Percentiles rank a stretch among this genome's conserved stretches.
These are phyloP conservation scores for Claviceps capensis DNA, from an alignment of 2,329 filamentous ascomycete genomes.

Conservation along the genomic window DNA sequence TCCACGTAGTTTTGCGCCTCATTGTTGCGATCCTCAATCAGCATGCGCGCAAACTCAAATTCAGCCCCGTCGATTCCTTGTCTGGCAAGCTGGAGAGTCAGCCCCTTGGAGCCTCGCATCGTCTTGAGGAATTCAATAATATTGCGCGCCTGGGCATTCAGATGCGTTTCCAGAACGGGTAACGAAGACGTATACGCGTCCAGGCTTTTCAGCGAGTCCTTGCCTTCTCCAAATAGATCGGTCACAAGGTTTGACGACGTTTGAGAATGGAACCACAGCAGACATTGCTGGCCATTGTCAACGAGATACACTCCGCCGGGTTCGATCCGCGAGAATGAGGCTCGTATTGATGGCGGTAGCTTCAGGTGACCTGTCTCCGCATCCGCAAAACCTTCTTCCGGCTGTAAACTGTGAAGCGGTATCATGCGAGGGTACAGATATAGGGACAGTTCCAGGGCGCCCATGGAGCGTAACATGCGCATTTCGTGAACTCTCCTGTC, in stretches of 20 bases:
- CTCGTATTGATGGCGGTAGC: constrained; percentile 67
- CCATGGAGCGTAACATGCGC: constrained; percentile 80
- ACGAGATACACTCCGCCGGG: constrained; percentile 88
- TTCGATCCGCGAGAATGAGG: constrained; percentile 78
- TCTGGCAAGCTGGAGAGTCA: constrained; percentile 79
- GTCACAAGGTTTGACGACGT: constrained; percentile 83
- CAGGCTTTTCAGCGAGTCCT: constrained; percentile 54
- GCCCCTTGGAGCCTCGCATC: constrained; percentile 70
- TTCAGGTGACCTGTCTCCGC: constrained; percentile 70
- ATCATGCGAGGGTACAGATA: constrained; percentile 95
- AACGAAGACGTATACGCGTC: constrained; percentile 71
- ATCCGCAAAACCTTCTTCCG: constrained; percentile 86
- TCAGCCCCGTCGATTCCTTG: constrained; percentile 92
- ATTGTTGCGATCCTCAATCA: constrained; percentile 92
- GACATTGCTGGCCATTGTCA: constrained; percentile 84
- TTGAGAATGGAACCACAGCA: constrained; percentile 85
- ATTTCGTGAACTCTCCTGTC: constrained; percentile 87
- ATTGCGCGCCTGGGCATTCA: constrained; percentile 91
- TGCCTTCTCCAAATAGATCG: constrained; percentile 76
- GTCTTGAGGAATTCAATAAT: constrained; percentile 75
- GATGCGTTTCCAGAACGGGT: constrained; percentile 76
- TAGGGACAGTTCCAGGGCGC: constrained; percentile 68
- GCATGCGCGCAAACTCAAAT: constrained; percentile 83
- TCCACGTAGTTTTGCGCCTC: constrained; percentile 97
- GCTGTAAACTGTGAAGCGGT: constrained; percentile 75